Percentiles rank a stretch among this genome's conserved stretches.
phyloP scores from a whole-genome alignment of 495 filamentous ascomycete genomes.

The Clohesyomyces aquaticus region DNA sequence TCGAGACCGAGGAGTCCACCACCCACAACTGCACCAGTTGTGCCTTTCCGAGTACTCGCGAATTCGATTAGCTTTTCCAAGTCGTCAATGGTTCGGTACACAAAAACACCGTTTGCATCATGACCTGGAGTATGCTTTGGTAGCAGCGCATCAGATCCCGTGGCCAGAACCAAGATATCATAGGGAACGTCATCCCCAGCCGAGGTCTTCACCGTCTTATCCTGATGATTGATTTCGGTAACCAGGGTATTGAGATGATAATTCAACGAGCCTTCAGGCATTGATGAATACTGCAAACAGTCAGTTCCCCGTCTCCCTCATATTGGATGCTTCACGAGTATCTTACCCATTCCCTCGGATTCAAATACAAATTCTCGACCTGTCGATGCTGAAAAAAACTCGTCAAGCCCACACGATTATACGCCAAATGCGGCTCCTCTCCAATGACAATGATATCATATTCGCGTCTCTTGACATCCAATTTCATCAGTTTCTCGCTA shows the following conservation, averaged over 20 bases:
- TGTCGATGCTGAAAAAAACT: conserved; percentile 90
- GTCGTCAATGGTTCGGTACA: conserved; percentile 91
- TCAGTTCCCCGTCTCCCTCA: not conserved
- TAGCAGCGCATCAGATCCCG: conserved; percentile 86
- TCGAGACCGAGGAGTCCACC: conserved; percentile 89
- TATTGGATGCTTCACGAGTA: not conserved
- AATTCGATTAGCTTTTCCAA: conserved; percentile 80
- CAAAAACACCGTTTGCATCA: conserved; percentile 86
- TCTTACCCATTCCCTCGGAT: conserved; percentile 85
- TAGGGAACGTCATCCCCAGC: conserved; percentile 74
- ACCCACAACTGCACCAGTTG: conserved; percentile 80
- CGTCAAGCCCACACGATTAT: conserved; percentile 95
- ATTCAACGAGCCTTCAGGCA: conserved; percentile 68
- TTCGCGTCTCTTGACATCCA: conserved; percentile 73
- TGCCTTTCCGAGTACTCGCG: conserved; percentile 65
- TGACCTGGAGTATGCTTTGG: conserved; percentile 81
- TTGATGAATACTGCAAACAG: conserved; percentile 55
- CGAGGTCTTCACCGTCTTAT: conserved; percentile 72
- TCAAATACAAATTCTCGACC: conserved; percentile 88
- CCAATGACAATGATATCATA: conserved; percentile 91
- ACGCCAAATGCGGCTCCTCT: conserved; percentile 89
- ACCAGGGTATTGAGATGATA: conserved; percentile 86
- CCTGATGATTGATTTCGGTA: conserved; percentile 65
- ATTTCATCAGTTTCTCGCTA: conserved; percentile 89
- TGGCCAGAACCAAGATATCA: conserved; percentile 87